A percentile compares a stretch with the other conserved stretches of the same genome.
Conservation (phyloP, 345 rosid genomes). For the Populus davidiana region DNA sequence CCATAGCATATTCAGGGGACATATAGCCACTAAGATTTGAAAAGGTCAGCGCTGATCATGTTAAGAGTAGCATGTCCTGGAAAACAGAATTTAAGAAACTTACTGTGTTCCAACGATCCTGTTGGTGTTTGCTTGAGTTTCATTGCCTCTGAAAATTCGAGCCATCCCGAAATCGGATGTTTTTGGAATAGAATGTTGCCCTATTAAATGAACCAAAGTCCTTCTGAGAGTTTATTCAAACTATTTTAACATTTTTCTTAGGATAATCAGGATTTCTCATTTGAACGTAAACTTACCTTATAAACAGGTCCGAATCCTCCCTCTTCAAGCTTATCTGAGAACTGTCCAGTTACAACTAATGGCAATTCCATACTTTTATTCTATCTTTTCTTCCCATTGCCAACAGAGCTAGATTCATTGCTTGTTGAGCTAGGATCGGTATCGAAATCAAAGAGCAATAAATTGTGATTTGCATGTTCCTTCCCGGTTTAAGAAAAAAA, state of each 20-base stretch:
- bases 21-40: neutral
- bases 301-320: too few relatives aligned
- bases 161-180: conserved; percentile 2
- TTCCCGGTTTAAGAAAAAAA: neutral
- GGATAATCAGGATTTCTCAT: too few relatives aligned
- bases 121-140: neutral
- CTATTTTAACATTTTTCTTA: neutral
- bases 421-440: neutral
- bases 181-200: neutral
- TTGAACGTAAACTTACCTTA: too few relatives aligned
- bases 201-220: neutral
- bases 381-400: neutral
- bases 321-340: neutral
- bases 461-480: neutral
- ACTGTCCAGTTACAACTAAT: too few relatives aligned
- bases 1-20: neutral
- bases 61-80: neutral
- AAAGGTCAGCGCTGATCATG: neutral
- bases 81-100: neutral
- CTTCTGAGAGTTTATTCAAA: neutral
- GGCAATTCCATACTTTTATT: neutral
- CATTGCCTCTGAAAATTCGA: neutral
- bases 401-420: neutral
- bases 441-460: neutral
- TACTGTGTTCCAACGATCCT: neutral